These are phyloP conservation scores for Juncus effusus DNA, from an alignment of 176 grass and related monocot genomes.

Conservation along the genomic window DNA sequence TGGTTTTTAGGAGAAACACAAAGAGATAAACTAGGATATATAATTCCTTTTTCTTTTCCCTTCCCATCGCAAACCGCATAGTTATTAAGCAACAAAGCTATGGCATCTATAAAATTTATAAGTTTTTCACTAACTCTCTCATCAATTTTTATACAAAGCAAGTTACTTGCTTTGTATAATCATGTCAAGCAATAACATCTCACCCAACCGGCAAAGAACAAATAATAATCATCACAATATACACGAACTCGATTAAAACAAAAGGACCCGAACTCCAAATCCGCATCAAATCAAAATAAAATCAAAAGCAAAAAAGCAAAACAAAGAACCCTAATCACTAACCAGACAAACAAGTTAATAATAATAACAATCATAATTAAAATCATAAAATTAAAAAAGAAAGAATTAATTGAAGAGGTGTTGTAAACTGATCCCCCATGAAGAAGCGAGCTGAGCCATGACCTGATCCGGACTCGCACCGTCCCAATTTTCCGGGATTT, in stretches of 20 bases:
- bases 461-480: slow-evolving; percentile 73
- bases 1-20: too few species aligned
- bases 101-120: too few species aligned
- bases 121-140: too few species aligned
- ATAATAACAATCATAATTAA: slow-evolving; percentile 24
- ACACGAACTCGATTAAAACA: not conserved
- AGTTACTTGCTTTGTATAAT: too few species aligned
- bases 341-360: slow-evolving; percentile 33
- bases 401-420: slow-evolving; percentile 56
- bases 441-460: slow-evolving; percentile 89
- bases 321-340: not conserved
- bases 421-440: slow-evolving; percentile 78
- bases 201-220: not conserved
- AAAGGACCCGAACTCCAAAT: not conserved
- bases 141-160: too few species aligned
- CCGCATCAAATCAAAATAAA: slow-evolving; percentile 25
- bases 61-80: too few species aligned
- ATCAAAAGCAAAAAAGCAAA: slow-evolving; percentile 25
- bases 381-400: slow-evolving; percentile 32
- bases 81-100: too few species aligned
- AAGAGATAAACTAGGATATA: too few species aligned
- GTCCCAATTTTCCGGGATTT: slow-evolving; percentile 78
- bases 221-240: slow-evolving; percentile 3
- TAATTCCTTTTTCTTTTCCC: too few species aligned
- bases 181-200: too few species aligned